Percentiles rank a stretch among this genome's conserved stretches.
These are phyloP conservation scores for Adansonia grandidieri DNA, from an alignment of 441 rosid genomes.

Conservation along the genomic window DNA sequence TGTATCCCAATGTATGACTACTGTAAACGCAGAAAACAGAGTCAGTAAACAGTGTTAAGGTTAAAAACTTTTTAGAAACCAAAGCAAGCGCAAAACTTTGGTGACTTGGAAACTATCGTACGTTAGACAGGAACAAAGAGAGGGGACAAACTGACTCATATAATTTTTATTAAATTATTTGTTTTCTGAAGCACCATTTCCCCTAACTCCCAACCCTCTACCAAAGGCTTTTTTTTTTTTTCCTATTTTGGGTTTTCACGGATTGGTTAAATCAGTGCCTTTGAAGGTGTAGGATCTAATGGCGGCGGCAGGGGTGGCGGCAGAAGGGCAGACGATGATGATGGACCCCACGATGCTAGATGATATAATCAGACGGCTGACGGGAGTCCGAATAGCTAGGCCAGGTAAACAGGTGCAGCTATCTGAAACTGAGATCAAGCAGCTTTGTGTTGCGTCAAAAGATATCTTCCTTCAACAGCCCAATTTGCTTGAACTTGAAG, in stretches of 20 bases:
- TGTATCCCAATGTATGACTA: too few relatives aligned
- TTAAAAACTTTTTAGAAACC: too few relatives aligned
- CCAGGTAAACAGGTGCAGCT: conserved; percentile 93
- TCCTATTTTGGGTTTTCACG: conserved; percentile 30
- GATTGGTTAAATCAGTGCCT: conserved; percentile 24
- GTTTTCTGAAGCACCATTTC: too few relatives aligned
- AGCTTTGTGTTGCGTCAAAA: conserved; percentile 72
- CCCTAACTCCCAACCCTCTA: too few relatives aligned
- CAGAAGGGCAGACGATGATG: conserved; percentile 52
- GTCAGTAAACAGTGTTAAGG: too few relatives aligned
- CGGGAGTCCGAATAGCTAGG: conserved; percentile 79
- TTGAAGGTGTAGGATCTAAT: conserved; percentile 32
- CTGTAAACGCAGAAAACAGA: too few relatives aligned
- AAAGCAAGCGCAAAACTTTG: too few relatives aligned
- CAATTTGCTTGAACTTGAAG: conserved; percentile 86
- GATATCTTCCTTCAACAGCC: conserved; percentile 79
- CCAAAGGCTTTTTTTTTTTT: not conserved
- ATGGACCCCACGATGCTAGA: conserved; percentile 68
- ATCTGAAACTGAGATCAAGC: conserved; percentile 85
- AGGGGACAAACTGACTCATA: too few relatives aligned
- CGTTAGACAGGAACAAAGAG: too few relatives aligned
- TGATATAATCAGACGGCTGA: conserved; percentile 73
- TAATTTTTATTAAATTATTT: too few relatives aligned
- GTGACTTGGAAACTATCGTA: too few relatives aligned
- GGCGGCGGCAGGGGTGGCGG: conserved; percentile 26